Base-by-base conservation (phyloP, 441 rosid species). In the Jatropha podagrica region DNA sequence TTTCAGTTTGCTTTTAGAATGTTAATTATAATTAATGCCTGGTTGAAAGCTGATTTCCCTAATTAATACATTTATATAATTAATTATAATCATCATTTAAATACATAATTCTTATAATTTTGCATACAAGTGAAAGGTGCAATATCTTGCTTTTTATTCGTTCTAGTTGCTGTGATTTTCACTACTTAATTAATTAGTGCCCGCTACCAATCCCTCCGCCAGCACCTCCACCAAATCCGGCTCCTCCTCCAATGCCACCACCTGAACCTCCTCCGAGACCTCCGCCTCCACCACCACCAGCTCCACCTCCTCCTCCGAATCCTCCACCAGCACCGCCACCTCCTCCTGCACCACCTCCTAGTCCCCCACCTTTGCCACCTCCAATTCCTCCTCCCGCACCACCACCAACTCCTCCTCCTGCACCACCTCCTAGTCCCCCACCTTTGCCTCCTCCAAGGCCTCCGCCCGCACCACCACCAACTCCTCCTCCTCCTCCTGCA, bases 311-410 rank as follows among this genome's bases (percentile, higher is more conserved):
- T 3, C 14, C 55, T 11, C 41, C 68, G 0, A 27, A 26, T 4
- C 62, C 61, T 2, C 14, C 56, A 6, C 66, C 66, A 2, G 10
- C 51, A 0, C 70, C 48, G 6, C 18, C 62, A 0, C 69, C 74
- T 1, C 62, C n/a, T 2, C 69, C 82, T 1, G 55, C 13, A 12
- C 76, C 40, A 68, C 54, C 56, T 56, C 74, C 68, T 71, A 74
- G 64, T 5, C 73, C 81, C 0, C 59, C 71, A 60, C 74, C 75
- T 13, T 5, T 18, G 0, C 85, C 83, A 15, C 78, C 81, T 11
- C 73, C 81, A 20, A 18, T 9, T 4, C 70, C 77, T 0, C 77
- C 76, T 3, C 76, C 74, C 2, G 2, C 41, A 23, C 79, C 65
- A 18, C 74, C 73, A 18, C 76, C 74, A 3, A 5, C 18, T 12